A percentile compares a stretch with the other conserved stretches of the same genome.
These are phyloP conservation scores for Colletotrichum liriopes DNA, from an alignment of 2,329 filamentous ascomycete genomes.

Conservation along the genomic window DNA sequence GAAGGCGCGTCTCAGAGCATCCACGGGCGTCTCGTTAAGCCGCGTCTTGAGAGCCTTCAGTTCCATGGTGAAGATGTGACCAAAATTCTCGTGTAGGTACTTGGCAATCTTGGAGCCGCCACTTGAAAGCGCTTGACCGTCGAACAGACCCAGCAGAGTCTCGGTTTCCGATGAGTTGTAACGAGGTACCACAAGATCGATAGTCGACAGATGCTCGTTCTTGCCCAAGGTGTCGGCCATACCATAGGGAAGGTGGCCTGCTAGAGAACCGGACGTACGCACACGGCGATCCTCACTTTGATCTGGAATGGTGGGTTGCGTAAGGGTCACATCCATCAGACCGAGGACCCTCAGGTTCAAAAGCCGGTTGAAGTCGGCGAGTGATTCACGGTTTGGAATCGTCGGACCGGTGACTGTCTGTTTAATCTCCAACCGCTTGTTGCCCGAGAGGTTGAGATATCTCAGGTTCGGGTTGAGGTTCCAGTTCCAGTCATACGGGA, in stretches of 20 bases:
- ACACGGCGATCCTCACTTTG: constrained; percentile 96
- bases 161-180: constrained; percentile 93
- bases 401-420: constrained; percentile 70
- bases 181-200: constrained; percentile 94
- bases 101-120: constrained; percentile 97
- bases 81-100: constrained; percentile 96
- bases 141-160: constrained; percentile 94
- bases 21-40: constrained; percentile 81
- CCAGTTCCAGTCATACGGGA: constrained; percentile 99
- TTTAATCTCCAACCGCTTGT: constrained; percentile 95
- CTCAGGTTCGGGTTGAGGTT: constrained; percentile 96
- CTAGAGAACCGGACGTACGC: constrained; percentile 94
- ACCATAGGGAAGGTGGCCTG: constrained; percentile 92
- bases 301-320: constrained; percentile 92
- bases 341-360: constrained; percentile 89
- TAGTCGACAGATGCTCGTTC: constrained; percentile 94
- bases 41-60: constrained; percentile 79
- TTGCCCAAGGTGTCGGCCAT: constrained; percentile 97
- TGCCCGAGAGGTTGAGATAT: constrained; percentile 96
- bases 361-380: constrained; percentile 90
- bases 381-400: constrained; percentile 76
- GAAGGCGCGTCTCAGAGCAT: constrained; percentile 90
- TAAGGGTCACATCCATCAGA: constrained; percentile 97
- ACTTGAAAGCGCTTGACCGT: constrained; percentile 89
- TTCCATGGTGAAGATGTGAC: constrained; percentile 85